phyloP scores from a whole-genome alignment of 768 basidiomycete species.

The Tylopilus plumbeoviolaceoides region DNA sequence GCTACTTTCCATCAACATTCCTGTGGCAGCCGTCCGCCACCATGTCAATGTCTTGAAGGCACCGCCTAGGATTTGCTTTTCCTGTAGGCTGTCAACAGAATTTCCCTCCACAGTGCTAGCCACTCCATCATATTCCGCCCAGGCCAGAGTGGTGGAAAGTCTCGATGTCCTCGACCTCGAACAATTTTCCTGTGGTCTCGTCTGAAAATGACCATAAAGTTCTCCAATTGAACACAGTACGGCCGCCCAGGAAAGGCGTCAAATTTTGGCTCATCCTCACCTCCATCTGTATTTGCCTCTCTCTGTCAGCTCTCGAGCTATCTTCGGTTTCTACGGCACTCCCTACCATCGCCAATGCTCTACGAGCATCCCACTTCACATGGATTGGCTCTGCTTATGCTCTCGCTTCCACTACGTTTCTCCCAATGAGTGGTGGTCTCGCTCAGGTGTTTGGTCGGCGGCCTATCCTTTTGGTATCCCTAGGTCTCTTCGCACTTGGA shows the following conservation, averaged over 20 bases:
- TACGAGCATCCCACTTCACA: constrained; percentile 36
- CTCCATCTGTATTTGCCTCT: constrained; percentile 26
- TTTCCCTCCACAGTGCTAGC: no score
- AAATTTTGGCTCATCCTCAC: constrained; percentile 32
- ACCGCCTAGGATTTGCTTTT: no score
- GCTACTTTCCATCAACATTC: no score
- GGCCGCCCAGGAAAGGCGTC: not conserved
- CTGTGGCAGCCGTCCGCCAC: no score
- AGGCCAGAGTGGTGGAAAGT: no score
- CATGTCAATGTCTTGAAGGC: no score
- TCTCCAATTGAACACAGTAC: no score
- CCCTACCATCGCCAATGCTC: constrained; percentile 38
- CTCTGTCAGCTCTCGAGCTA: constrained; percentile 32
- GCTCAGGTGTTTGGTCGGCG: constrained; percentile 35
- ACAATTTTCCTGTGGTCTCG: no score
- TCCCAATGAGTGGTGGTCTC: constrained; percentile 35
- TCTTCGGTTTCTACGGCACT: constrained; percentile 37
- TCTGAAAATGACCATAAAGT: no score
- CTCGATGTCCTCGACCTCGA: no score
- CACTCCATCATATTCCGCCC: no score
- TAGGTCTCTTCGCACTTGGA: constrained; percentile 39
- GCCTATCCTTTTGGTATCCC: constrained; percentile 28
- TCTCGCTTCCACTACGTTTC: constrained; percentile 32
- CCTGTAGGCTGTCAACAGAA: no score
- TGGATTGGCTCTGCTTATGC: constrained; percentile 47